Percentiles rank a stretch among this genome's conserved stretches.
Conservation (phyloP, 2,329 filamentous ascomycete species). For the Colletotrichum lentis region DNA sequence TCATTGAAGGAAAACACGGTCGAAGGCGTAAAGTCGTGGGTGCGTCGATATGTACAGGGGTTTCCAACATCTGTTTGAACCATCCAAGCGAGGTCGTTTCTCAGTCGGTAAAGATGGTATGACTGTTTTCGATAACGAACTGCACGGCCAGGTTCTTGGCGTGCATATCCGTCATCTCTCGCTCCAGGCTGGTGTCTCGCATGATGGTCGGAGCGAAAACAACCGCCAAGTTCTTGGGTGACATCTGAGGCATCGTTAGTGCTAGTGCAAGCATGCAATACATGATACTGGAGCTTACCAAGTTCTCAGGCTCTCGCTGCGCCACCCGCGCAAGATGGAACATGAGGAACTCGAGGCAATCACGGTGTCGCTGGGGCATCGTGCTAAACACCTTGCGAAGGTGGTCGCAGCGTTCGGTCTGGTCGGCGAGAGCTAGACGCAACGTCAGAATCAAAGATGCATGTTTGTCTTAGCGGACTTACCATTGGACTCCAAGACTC, state of each 20-base stretch:
- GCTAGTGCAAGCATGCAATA: background rate
- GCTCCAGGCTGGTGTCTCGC: conserved; percentile 86
- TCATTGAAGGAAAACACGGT: conserved; percentile 21
- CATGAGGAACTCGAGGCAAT: conserved; percentile 91
- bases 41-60: conserved; percentile 35
- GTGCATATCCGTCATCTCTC: conserved; percentile 96
- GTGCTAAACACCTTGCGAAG: conserved; percentile 77
- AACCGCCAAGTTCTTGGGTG: conserved; percentile 91
- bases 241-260: conserved; percentile 70
- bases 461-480: conserved; percentile 48
- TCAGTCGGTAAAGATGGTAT: conserved; percentile 74
- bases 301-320: conserved; percentile 80
- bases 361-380: conserved; percentile 83
- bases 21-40: conserved; percentile 32
- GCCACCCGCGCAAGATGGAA: conserved; percentile 92
- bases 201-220: conserved; percentile 98
- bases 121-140: conserved; percentile 90
- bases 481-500: conserved; percentile 82
- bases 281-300: conserved; percentile 62
- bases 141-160: conserved; percentile 91
- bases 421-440: conserved; percentile 67
- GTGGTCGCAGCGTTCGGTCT: conserved; percentile 73
- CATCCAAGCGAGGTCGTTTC: conserved; percentile 4
- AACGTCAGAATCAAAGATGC: conserved; percentile 41
- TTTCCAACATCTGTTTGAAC: conserved; percentile 18